A percentile compares a stretch with the other conserved stretches of the same genome.
These are phyloP conservation scores for Suillus brevipes DNA, from an alignment of 768 basidiomycete genomes.

Conservation along the genomic window DNA sequence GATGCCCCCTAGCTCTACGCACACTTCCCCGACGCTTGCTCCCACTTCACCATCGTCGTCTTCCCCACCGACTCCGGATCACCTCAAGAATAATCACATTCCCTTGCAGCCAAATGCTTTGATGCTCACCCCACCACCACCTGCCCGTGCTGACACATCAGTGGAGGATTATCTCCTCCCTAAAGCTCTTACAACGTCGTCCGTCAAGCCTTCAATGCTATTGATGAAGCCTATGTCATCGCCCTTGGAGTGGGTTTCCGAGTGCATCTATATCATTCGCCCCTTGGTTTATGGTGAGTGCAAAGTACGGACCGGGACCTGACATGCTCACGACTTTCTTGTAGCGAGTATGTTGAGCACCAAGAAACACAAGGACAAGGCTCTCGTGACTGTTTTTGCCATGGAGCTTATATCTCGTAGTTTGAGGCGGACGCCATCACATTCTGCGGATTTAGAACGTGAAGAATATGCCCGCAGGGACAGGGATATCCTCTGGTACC, in stretches of 20 bases:
- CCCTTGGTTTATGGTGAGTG: conserved; percentile 75
- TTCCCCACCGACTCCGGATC: conserved; percentile 67
- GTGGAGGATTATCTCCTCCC: conserved; percentile 83
- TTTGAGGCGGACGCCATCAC: conserved; percentile 65
- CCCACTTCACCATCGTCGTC: conserved; percentile 59
- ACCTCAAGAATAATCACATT: conserved; percentile 75
- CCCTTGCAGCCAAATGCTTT: conserved; percentile 66
- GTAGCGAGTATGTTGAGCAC: conserved; percentile 26
- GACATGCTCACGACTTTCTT: conserved; percentile 6
- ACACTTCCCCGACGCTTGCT: conserved; percentile 60
- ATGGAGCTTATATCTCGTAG: conserved; percentile 76
- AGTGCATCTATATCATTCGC: conserved; percentile 67
- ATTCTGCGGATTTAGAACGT: conserved; percentile 65
- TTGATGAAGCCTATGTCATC: conserved; percentile 62
- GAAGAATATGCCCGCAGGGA: conserved; percentile 83
- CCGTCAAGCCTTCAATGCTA: conserved; percentile 69
- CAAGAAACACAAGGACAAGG: conserved; percentile 43
- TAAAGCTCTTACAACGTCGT: conserved; percentile 72
- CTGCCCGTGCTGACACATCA: conserved; percentile 50
- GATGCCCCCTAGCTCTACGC: conserved; percentile 52
- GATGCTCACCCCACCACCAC: conserved; percentile 50
- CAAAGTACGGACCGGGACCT: conserved; percentile 12
- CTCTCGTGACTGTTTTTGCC: conserved; percentile 61
- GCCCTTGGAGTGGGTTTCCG: conserved; percentile 73
- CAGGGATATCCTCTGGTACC: conserved; percentile 79